These are phyloP conservation scores for Saturnispora dispora DNA, from an alignment of 805 yeast genomes.

Conservation along the genomic window DNA sequence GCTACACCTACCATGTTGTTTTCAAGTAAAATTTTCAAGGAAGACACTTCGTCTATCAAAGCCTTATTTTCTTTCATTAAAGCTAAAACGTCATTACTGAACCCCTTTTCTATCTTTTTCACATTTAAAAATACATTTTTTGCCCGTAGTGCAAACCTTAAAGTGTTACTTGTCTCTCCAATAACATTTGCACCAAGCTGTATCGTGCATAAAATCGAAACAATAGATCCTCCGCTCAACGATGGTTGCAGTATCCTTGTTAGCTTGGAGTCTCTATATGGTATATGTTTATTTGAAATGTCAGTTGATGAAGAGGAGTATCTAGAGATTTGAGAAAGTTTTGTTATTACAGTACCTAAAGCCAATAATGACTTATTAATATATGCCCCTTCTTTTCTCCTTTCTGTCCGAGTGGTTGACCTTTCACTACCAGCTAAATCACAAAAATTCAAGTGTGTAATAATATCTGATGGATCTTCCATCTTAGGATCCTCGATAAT, in stretches of 20 bases:
- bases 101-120: conserved; percentile 42
- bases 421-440: conserved; percentile 97
- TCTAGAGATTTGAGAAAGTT: conserved; percentile 33
- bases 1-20: conserved; percentile 7
- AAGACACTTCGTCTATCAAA: conserved; percentile 45
- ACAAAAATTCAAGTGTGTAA: conserved; percentile 71
- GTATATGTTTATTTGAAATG: conserved; percentile 48
- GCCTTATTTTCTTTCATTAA: conserved; percentile 51
- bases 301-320: background rate
- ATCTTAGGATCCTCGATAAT: conserved; percentile 27
- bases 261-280: conserved; percentile 87
- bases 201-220: conserved; percentile 80
- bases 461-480: conserved; percentile 19
- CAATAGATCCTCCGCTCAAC: conserved; percentile 75
- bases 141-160: conserved; percentile 89
- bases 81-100: conserved; percentile 37
- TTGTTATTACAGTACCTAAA: conserved; percentile 84
- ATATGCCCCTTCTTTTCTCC: conserved; percentile 89
- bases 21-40: conserved; percentile 19
- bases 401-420: conserved; percentile 64
- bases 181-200: conserved; percentile 51
- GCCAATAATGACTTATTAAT: conserved; percentile 89
- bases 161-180: conserved; percentile 79
- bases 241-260: conserved; percentile 90
- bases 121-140: conserved; percentile 73